These are phyloP conservation scores for Schizophyllum commune DNA, from an alignment of 1,284 basidiomycete species.

Conservation along the genomic window DNA sequence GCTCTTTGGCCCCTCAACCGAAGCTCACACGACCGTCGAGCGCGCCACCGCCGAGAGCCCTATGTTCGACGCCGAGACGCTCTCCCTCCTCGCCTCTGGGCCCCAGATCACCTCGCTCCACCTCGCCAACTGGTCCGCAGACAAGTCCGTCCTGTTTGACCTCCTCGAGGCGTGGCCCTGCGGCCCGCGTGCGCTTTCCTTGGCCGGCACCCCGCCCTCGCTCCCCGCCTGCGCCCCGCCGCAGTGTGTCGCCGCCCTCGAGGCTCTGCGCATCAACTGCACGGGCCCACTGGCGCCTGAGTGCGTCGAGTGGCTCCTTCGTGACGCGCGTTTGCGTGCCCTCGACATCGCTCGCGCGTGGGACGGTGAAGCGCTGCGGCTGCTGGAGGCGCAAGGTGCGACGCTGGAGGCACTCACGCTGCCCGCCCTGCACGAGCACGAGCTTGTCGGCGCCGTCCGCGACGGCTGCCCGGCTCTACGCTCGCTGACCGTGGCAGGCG, in stretches of 20 bases:
- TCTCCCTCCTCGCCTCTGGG: constrained; percentile 44
- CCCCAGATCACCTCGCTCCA: constrained; percentile 48
- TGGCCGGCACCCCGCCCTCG: constrained; percentile 50
- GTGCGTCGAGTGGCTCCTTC: constrained; percentile 62
- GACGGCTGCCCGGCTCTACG: constrained; percentile 38
- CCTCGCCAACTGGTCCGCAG: constrained; percentile 65
- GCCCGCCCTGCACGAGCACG: constrained; percentile 42
- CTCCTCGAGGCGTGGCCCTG: constrained; percentile 53
- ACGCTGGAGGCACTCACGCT: constrained; percentile 47
- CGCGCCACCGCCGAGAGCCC: constrained; percentile 44
- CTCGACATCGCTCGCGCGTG: constrained; percentile 56
- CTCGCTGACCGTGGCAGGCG: constrained; percentile 45
- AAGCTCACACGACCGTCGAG: constrained; percentile 35
- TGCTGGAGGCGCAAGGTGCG: constrained; percentile 39
- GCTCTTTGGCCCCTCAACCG: constrained; percentile 48
- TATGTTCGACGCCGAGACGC: constrained; percentile 45
- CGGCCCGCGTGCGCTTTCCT: constrained; percentile 25
- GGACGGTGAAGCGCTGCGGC: constrained; percentile 38
- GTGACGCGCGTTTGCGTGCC: constrained; percentile 44
- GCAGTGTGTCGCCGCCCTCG: constrained; percentile 38
- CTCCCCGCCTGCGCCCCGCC: constrained; percentile 33
- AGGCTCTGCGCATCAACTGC: constrained; percentile 52
- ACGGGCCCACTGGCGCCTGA: constrained; percentile 49
- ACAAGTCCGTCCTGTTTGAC: constrained; percentile 47
- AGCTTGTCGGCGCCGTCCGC: constrained; percentile 36